Base-by-base conservation (phyloP, 2,329 filamentous ascomycete genomes). In the Colletotrichum sidae region DNA sequence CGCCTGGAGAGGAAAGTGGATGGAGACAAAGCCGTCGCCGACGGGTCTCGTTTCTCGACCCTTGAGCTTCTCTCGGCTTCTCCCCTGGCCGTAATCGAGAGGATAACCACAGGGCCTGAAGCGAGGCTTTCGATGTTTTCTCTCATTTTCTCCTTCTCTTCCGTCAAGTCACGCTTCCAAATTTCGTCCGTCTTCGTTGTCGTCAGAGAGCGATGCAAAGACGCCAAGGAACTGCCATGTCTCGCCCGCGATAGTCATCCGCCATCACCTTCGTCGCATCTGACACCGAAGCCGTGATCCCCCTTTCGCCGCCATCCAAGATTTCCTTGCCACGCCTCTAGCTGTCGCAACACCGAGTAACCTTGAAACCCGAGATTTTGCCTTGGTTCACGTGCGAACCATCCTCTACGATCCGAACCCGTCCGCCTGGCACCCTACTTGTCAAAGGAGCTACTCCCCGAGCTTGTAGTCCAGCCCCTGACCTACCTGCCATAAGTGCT, bases 171-270 rank as follows among this genome's bases (percentile, higher is more conserved):
- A 33, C 42, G 37, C 13, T 39, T 12, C 25, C 45, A 12, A 4
- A 15, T 34, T 55, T 12, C 44, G 9, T 42, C 33, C 47, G 35
- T 47, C 49, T 38, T 35, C 46, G 37, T 25, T 25, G 25, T 25
- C 25, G 25, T 25, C 25, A 25, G 25, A 61, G 39, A n/a, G 44
- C 11, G 25, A 10, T n/a, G 49, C 39, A 15, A 39, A 38, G 10
- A 34, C 38, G 62, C 62, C 57, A 62, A 65, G 57, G 17, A 65
- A 39, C 38, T 51, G 46, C 55, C 39, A 65, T 65, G 62, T 65
- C 62, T 65, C 46, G 62, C 41, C 51, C 25, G 17, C 62, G 58
- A 56, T 65, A 65, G 62, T 65, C 62, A 65, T 55, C 62, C 57
- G 58, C 62, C 57, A 55, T 42, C 52, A 61, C 35, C 45, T 51